Conservation (phyloP, 768 basidiomycete genomes). For the Tylopilus sp. region DNA sequence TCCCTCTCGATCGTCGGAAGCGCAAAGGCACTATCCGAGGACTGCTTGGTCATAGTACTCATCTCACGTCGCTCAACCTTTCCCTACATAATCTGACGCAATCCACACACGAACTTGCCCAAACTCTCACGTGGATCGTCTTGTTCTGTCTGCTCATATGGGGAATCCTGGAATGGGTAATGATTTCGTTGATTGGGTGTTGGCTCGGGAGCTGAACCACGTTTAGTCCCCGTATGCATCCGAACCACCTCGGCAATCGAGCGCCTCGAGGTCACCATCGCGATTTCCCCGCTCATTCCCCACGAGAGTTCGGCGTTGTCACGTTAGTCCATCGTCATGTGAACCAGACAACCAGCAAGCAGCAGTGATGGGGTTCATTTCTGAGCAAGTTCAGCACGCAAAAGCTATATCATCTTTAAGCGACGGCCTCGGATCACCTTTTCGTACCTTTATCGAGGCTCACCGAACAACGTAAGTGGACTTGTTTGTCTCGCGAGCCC, state of each 20-base stretch:
- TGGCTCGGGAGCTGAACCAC: conserved; percentile 4
- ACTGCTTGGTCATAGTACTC: background rate
- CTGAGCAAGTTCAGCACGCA: conserved; percentile 28
- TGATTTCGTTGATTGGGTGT: background rate
- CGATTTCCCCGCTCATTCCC: conserved; percentile 11
- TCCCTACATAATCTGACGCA: conserved; percentile 3
- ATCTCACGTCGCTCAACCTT: background rate
- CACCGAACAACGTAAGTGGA: conserved; percentile 20
- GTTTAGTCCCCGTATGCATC: conserved; percentile 15
- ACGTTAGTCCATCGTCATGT: conserved; percentile 1
- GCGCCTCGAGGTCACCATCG: background rate
- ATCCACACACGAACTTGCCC: conserved; percentile 13
- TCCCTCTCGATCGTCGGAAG: background rate
- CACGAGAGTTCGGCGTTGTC: conserved; percentile 4
- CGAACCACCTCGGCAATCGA: conserved; percentile 3
- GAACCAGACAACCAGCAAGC: conserved; percentile 16
- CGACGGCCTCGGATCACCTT: conserved; percentile 15
- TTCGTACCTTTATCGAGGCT: conserved; percentile 21
- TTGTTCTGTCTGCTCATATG: conserved; percentile 21
- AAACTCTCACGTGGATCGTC: conserved; percentile 9
- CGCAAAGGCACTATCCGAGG: background rate
- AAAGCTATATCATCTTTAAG: conserved; percentile 24
- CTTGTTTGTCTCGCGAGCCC: background rate
- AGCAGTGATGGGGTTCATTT: conserved; percentile 24
- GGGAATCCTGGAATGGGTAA: conserved; percentile 25